A percentile compares a stretch with the other conserved stretches of the same genome.
Conservation (phyloP, 2,329 filamentous ascomycete species). For the Hirsutella rhossiliensis region DNA sequence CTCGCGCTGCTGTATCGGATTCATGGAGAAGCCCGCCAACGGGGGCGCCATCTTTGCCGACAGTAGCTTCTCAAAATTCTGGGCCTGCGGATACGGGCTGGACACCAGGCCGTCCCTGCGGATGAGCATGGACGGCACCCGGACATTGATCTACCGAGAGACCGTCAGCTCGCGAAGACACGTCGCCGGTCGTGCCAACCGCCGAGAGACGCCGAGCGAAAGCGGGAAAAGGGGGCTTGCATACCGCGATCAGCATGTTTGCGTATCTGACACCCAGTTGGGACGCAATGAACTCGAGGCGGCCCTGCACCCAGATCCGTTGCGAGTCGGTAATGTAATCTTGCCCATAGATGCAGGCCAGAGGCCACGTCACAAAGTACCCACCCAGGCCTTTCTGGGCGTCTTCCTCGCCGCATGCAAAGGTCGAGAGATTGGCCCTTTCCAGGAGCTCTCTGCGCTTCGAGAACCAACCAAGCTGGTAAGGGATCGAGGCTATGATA, state of each 20-base stretch:
- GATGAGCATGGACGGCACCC: constrained; percentile 52
- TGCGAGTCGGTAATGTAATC: constrained; percentile 50
- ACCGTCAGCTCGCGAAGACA: neutral
- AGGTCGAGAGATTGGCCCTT: constrained; percentile 28
- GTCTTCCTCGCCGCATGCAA: constrained; percentile 37
- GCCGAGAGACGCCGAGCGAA: neutral
- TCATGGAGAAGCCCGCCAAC: constrained; percentile 22
- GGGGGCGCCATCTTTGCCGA: constrained; percentile 24
- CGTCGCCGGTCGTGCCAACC: no score
- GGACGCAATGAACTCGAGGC: constrained; percentile 41
- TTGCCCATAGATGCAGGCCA: constrained; percentile 39
- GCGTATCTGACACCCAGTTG: constrained; percentile 48
- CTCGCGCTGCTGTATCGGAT: constrained; percentile 35
- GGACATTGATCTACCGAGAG: constrained; percentile 37
- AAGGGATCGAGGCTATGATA: constrained; percentile 49
- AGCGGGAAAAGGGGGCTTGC: neutral
- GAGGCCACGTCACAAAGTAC: constrained; percentile 47
- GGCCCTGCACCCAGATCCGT: constrained; percentile 40
- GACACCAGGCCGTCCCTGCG: constrained; percentile 37
- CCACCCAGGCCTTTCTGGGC: constrained; percentile 42
- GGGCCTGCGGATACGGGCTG: constrained; percentile 26
- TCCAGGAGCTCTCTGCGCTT: constrained; percentile 28
- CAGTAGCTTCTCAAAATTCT: constrained; percentile 33
- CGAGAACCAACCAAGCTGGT: constrained; percentile 46
- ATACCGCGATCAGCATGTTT: constrained; percentile 39